Percentiles rank a stretch among this genome's conserved stretches.
Evolutionary conservation across 2,329 filamentous ascomycete genomes (phyloP).

Genomic region (Alternaria sp.): DNA sequence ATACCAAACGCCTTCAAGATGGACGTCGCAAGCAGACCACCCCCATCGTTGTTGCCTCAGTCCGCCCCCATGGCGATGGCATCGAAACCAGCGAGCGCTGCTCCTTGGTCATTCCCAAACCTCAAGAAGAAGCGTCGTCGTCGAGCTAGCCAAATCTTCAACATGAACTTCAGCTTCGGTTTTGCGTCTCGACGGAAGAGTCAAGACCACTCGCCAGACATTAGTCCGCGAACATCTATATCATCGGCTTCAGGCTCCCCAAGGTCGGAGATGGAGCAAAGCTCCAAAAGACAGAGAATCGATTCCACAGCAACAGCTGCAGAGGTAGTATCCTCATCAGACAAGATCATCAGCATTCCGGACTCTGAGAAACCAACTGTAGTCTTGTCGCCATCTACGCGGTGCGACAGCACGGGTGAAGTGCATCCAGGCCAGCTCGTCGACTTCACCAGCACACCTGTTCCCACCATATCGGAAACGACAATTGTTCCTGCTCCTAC

Average conservation of each 20-base stretch:
- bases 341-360: background rate
- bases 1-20: slow-evolving; percentile 18
- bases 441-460: slow-evolving; percentile 17
- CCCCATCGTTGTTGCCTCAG: slow-evolving; percentile 6
- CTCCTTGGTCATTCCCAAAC: slow-evolving; percentile 16
- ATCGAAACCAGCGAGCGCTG: slow-evolving; percentile 10
- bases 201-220: slow-evolving; percentile 21
- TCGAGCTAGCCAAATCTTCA: slow-evolving; percentile 23
- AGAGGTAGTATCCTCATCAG: background rate
- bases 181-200: slow-evolving; percentile 12
- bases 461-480: background rate
- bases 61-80: background rate
- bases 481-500: background rate
- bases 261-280: slow-evolving; percentile 5
- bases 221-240: slow-evolving; percentile 27
- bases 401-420: slow-evolving; percentile 8
- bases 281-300: slow-evolving; percentile 23
- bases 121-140: slow-evolving; percentile 17
- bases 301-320: slow-evolving; percentile 18
- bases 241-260: slow-evolving; percentile 11
- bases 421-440: slow-evolving; percentile 24
- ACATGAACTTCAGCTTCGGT: slow-evolving; percentile 24
- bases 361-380: background rate
- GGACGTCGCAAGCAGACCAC: slow-evolving; percentile 15
- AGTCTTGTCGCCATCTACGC: background rate